Conservation (phyloP, 805 yeast species). For the Jamesozyma rosinii region DNA sequence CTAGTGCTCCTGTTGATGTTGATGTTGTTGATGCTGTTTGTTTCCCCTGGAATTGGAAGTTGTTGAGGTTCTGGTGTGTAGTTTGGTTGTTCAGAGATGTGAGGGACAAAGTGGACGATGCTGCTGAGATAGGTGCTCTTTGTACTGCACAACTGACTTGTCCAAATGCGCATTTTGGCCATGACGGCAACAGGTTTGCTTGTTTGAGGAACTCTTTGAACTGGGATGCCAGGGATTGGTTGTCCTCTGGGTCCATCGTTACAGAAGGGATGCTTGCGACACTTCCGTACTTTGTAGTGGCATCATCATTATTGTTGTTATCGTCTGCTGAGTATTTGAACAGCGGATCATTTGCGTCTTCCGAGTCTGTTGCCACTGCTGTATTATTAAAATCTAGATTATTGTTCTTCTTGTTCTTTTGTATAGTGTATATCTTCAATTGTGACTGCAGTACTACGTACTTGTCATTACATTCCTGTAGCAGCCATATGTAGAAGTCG, state of each 20-base stretch:
- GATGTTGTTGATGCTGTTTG: neutral
- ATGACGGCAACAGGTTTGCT: conserved; percentile 25
- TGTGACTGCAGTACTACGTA: conserved; percentile 21
- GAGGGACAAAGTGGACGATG: conserved; percentile 1
- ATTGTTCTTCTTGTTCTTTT: conserved; percentile 1
- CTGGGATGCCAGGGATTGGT: neutral
- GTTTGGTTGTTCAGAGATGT: neutral
- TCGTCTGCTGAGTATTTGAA: neutral
- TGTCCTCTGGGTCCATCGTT: neutral
- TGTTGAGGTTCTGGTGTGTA: neutral
- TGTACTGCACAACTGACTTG: neutral
- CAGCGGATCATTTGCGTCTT: neutral
- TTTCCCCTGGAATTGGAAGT: neutral
- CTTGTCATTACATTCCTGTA: conserved; percentile 20
- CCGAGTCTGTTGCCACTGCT: neutral
- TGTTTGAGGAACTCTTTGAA: conserved; percentile 11
- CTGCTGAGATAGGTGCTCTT: neutral
- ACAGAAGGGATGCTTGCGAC: neutral
- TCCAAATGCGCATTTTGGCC: conserved; percentile 18
- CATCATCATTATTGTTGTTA: neutral
- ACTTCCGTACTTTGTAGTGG: neutral
- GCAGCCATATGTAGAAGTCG: conserved; percentile 27
- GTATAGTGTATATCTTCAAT: conserved; percentile 12
- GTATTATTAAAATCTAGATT: neutral
- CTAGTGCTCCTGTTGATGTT: neutral